A percentile compares a stretch with the other conserved stretches of the same genome.
Conservation (phyloP, 2,329 filamentous ascomycete genomes). For the Coniochaeta pulveracea region DNA sequence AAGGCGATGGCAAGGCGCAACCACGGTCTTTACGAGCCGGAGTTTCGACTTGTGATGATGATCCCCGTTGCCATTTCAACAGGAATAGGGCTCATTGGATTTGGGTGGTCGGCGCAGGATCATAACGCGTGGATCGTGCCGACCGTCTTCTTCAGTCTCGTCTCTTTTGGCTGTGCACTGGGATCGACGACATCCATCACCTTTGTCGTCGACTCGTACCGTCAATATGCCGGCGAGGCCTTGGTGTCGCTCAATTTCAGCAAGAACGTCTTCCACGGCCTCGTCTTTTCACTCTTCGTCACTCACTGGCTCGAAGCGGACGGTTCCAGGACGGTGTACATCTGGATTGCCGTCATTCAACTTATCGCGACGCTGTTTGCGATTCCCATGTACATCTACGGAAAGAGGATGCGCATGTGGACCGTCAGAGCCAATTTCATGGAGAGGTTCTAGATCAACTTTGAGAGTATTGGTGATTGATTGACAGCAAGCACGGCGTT, state of each 20-base stretch:
- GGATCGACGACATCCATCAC: slow-evolving; percentile 88
- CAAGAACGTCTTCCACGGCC: slow-evolving; percentile 87
- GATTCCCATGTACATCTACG: slow-evolving; percentile 89
- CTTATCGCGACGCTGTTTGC: slow-evolving; percentile 61
- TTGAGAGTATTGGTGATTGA: not conserved
- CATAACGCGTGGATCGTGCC: slow-evolving; percentile 80
- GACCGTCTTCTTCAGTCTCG: slow-evolving; percentile 82
- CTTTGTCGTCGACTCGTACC: slow-evolving; percentile 86
- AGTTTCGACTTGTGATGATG: slow-evolving; percentile 85
- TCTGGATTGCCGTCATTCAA: slow-evolving; percentile 80
- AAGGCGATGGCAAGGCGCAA: slow-evolving; percentile 73
- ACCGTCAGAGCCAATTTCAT: slow-evolving; percentile 77
- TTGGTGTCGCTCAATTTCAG: slow-evolving; percentile 88
- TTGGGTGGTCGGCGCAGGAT: slow-evolving; percentile 79
- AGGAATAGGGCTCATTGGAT: slow-evolving; percentile 81
- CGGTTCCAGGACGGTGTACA: slow-evolving; percentile 67
- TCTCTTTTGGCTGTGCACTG: slow-evolving; percentile 85
- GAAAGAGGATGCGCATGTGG: slow-evolving; percentile 89
- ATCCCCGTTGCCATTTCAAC: slow-evolving; percentile 69
- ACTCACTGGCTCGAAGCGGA: slow-evolving; percentile 69
- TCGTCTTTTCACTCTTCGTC: slow-evolving; percentile 83
- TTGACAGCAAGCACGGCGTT: no score
- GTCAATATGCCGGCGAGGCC: slow-evolving; percentile 87
- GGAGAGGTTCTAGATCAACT: slow-evolving; percentile 45
- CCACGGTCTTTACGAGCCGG: slow-evolving; percentile 89